Evolutionary conservation across 148 eudicot species (phyloP).

Genomic region (Pharnaceum exiguum): DNA sequence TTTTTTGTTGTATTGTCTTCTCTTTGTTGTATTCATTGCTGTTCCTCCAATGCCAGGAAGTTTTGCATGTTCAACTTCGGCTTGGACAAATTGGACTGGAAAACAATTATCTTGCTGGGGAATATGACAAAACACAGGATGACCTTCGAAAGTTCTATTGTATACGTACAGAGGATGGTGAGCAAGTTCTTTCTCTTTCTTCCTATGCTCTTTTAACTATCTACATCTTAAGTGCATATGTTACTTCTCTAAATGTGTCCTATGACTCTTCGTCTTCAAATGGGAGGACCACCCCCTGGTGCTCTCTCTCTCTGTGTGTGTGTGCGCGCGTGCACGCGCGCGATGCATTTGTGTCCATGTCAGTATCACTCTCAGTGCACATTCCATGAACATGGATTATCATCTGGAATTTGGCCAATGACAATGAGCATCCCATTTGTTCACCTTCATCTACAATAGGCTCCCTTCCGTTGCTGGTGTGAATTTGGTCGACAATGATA

Average conservation of each 20-base stretch:
- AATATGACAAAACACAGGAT: conserved; percentile 64
- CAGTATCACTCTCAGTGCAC: no score
- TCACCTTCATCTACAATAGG: no score
- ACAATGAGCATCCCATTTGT: no score
- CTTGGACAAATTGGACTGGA: conserved; percentile 58
- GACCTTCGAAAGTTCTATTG: conserved; percentile 50
- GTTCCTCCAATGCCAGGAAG: conserved; percentile 40
- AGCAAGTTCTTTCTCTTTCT: background rate
- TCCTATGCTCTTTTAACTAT: background rate
- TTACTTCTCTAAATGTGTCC: background rate
- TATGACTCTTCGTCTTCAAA: no score
- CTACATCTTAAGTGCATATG: background rate
- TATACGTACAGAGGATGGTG: conserved; percentile 39
- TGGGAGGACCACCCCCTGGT: no score
- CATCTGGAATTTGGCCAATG: no score
- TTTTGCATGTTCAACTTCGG: conserved; percentile 62
- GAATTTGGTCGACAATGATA: no score
- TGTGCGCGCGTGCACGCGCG: no score
- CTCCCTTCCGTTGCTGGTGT: no score
- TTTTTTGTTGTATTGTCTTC: background rate
- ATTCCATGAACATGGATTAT: no score
- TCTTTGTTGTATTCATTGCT: background rate
- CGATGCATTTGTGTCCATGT: no score
- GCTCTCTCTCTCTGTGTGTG: no score
- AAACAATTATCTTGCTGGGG: conserved; percentile 39